Percentiles rank a stretch among this genome's conserved stretches.
These are phyloP conservation scores for Rhynchospora pubera DNA, from an alignment of 176 grass and related monocot species.

Conservation along the genomic window DNA sequence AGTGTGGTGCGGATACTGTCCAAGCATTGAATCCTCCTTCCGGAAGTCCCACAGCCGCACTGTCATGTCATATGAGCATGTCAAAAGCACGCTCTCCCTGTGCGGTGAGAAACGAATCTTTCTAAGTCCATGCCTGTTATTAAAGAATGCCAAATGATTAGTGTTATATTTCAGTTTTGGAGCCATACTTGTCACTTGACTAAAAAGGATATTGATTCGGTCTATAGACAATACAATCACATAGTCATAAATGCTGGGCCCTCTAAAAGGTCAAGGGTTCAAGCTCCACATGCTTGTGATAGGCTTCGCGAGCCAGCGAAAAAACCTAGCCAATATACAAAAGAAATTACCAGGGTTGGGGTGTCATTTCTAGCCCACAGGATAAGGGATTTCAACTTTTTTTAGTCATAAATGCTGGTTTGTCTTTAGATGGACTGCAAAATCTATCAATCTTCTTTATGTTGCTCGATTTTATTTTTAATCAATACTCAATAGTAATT, in stretches of 20 bases:
- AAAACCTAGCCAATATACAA: too few species aligned
- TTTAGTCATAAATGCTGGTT: not conserved
- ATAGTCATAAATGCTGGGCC: not conserved
- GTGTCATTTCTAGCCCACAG: too few species aligned
- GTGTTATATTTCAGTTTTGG: not conserved
- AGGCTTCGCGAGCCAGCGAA: too few species aligned
- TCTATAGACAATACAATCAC: not conserved
- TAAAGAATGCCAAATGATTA: not conserved
- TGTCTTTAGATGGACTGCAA: not conserved
- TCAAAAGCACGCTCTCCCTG: conserved; percentile 59
- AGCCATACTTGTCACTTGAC: not conserved
- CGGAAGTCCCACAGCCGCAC: conserved; percentile 88
- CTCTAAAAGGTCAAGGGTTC: too few species aligned
- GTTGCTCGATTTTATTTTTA: too few species aligned
- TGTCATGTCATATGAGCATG: conserved; percentile 93
- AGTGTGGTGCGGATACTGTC: conserved; percentile 61
- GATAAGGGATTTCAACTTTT: too few species aligned
- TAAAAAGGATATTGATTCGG: not conserved
- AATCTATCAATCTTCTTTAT: not conserved
- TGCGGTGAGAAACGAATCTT: conserved; percentile 76
- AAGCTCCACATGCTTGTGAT: too few species aligned
- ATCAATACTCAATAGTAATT: too few species aligned
- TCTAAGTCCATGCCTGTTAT: conserved; percentile 55
- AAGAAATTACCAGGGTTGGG: too few species aligned
- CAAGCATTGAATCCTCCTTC: conserved; percentile 57